Conservation (phyloP, 208 protist species). For the Perkinsela sp. region DNA sequence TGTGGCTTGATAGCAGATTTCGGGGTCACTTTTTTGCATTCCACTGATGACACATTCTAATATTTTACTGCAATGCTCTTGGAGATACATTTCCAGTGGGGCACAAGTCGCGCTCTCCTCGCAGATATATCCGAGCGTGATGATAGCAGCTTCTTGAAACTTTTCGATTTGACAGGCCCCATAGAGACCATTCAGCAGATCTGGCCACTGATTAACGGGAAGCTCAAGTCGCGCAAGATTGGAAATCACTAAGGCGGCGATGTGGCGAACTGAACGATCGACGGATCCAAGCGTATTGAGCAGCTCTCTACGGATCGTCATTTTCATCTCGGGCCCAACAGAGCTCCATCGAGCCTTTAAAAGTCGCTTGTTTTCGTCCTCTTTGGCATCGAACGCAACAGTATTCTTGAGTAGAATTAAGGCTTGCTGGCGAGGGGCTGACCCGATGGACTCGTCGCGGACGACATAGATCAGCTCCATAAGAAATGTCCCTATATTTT, state of each 20-base stretch:
- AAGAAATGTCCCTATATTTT: conserved; percentile 46
- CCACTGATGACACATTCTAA: conserved; percentile 60
- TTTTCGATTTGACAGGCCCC: conserved; percentile 16
- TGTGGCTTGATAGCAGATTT: conserved; percentile 59
- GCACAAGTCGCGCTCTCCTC: conserved; percentile 62
- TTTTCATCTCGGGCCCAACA: conserved; percentile 16
- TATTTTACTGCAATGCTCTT: conserved; percentile 41
- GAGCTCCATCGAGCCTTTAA: conserved; percentile 30
- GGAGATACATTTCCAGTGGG: conserved; percentile 20
- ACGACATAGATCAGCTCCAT: conserved; percentile 52
- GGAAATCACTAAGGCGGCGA: conserved; percentile 71
- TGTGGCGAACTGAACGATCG: conserved; percentile 40
- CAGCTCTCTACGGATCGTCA: conserved; percentile 30
- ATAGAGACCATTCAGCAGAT: conserved; percentile 59
- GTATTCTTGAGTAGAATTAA: conserved; percentile 77
- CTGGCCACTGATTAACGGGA: conserved; percentile 63
- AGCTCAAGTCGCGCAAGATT: conserved; percentile 81
- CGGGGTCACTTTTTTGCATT: conserved; percentile 34
- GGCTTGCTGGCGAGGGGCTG: conserved; percentile 50
- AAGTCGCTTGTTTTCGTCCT: conserved; percentile 18
- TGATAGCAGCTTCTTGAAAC: conserved; percentile 69
- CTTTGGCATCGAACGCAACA: conserved; percentile 47
- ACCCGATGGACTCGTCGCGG: conserved; percentile 50
- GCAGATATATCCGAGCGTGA: conserved; percentile 82
- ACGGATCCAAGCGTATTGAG: conserved; percentile 38